Conservation (phyloP, 805 yeast genomes). For the Candida parachauliodes region DNA sequence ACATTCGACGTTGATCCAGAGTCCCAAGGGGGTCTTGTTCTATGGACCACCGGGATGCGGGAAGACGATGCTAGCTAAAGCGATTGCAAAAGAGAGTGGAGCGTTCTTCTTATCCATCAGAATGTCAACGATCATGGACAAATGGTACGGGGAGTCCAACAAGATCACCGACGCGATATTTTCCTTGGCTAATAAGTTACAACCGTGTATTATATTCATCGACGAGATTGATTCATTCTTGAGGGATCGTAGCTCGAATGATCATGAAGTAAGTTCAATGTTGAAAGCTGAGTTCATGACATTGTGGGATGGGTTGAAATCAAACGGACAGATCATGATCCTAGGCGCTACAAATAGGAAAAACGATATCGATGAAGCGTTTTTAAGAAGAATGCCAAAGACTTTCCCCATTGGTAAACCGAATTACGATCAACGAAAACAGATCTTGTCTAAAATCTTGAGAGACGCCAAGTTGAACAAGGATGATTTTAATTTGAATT, state of each 20-base stretch:
- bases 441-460: constrained; percentile 68
- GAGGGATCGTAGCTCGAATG: constrained; percentile 76
- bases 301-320: constrained; percentile 87
- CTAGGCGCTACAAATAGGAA: constrained; percentile 95
- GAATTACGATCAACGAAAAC: constrained; percentile 56
- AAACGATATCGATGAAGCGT: constrained; percentile 87
- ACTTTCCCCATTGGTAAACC: constrained; percentile 80
- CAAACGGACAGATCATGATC: constrained; percentile 77
- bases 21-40: constrained; percentile 90
- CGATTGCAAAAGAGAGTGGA: constrained; percentile 85
- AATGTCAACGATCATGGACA: constrained; percentile 93
- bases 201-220: constrained; percentile 92
- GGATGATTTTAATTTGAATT: constrained; percentile 53
- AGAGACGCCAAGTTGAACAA: constrained; percentile 59
- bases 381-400: constrained; percentile 90
- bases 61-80: constrained; percentile 95
- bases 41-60: constrained; percentile 99
- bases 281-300: constrained; percentile 97
- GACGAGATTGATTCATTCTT: constrained; percentile 96
- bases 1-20: constrained; percentile 67
- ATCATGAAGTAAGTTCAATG: constrained; percentile 94
- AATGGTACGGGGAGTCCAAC: constrained; percentile 96
- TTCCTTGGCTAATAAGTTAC: constrained; percentile 80
- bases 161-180: constrained; percentile 92
- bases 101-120: constrained; percentile 89